Percentiles rank a stretch among this genome's conserved stretches.
These are phyloP conservation scores for Talaromyces sp. DNA, from an alignment of 2,329 filamentous ascomycete species.

Conservation along the genomic window DNA sequence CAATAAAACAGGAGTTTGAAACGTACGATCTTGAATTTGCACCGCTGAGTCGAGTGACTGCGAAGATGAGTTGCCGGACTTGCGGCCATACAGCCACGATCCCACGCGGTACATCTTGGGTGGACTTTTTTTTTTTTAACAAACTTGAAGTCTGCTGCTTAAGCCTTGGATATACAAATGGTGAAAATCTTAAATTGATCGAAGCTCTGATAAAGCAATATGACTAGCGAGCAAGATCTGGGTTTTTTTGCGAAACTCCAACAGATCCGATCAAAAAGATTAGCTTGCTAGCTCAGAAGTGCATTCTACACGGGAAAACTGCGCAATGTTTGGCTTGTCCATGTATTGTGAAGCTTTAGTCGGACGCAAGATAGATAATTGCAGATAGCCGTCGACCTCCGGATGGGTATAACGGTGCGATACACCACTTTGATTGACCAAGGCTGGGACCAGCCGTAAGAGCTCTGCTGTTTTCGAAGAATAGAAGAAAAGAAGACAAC, in stretches of 20 bases:
- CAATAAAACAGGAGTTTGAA: not conserved
- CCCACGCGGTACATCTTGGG: slow-evolving; percentile 34
- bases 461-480: not conserved
- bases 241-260: not conserved
- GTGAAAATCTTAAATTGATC: not conserved
- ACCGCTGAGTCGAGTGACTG: slow-evolving; percentile 53
- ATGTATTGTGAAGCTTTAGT: not conserved
- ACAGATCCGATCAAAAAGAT: not conserved
- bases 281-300: not conserved
- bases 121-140: not conserved
- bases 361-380: not conserved
- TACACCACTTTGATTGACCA: not conserved
- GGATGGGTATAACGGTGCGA: not conserved
- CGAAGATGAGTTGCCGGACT: slow-evolving; percentile 39
- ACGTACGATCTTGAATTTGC: slow-evolving; percentile 48
- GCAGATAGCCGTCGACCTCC: not conserved
- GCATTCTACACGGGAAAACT: not conserved
- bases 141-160: not conserved
- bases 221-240: not conserved
- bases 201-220: not conserved
- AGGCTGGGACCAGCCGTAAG: not conserved
- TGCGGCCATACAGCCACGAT: slow-evolving; percentile 41
- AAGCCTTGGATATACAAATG: not conserved
- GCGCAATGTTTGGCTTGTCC: not conserved
- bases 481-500: not conserved